Percentiles rank a stretch among this genome's conserved stretches.
These are phyloP conservation scores for Quercus robur DNA, from an alignment of 306 rosid genomes.

Conservation along the genomic window DNA sequence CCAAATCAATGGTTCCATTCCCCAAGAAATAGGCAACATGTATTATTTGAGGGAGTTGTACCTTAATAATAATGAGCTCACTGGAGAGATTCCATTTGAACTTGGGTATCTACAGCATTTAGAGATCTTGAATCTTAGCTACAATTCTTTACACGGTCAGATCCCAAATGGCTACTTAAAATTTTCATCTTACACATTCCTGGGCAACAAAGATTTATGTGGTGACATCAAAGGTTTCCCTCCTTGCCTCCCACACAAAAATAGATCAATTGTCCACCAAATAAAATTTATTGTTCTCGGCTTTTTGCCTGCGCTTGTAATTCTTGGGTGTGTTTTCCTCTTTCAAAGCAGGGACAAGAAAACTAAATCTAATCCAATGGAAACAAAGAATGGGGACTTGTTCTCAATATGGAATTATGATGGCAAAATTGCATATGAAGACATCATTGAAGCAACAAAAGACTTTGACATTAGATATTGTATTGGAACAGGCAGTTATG, in stretches of 20 bases:
- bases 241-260: neutral
- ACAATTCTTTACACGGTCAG: neutral
- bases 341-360: no score
- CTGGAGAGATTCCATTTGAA: neutral
- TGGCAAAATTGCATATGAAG: no score
- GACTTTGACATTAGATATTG: no score
- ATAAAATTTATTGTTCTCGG: neutral
- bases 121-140: neutral
- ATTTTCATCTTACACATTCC: neutral
- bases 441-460: no score
- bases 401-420: no score
- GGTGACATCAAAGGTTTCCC: neutral
- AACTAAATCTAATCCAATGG: no score
- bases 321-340: neutral
- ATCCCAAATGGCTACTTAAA: neutral
- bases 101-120: fast-evolving
- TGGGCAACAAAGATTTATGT: neutral
- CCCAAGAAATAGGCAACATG: no score
- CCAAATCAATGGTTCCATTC: neutral
- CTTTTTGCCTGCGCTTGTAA: neutral
- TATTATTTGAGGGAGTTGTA: no score
- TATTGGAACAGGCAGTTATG: no score
- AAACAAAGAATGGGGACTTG: no score
- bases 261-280: neutral
- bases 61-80: neutral